Percentiles rank a stretch among this genome's conserved stretches.
These are phyloP conservation scores for Sporisorium scitamineum DNA, from an alignment of 1,284 basidiomycete genomes.

Conservation along the genomic window DNA sequence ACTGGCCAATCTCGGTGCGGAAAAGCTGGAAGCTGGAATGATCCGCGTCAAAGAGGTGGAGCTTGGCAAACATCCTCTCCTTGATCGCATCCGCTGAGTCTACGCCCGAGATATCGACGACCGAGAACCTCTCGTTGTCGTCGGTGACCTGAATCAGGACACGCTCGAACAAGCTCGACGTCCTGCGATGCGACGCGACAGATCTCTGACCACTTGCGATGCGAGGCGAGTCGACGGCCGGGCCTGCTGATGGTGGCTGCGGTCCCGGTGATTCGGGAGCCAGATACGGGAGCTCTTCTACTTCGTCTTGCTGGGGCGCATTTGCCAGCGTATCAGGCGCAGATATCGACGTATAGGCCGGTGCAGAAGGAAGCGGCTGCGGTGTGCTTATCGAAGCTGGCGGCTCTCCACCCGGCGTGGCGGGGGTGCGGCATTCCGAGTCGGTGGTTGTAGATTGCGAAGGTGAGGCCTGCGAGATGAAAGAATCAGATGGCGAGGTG, in stretches of 20 bases:
- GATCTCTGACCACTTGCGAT: slow-evolving; percentile 16
- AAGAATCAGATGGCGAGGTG: slow-evolving; percentile 25
- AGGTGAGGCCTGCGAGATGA: slow-evolving; percentile 34
- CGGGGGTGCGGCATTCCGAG: slow-evolving; percentile 35
- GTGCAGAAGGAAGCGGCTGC: slow-evolving; percentile 34
- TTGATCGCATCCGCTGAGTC: slow-evolving; percentile 64
- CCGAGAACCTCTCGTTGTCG: slow-evolving; percentile 68
- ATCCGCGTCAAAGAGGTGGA: slow-evolving; percentile 60
- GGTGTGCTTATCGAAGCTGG: slow-evolving; percentile 20
- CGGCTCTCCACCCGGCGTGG: slow-evolving; percentile 25
- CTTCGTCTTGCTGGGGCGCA: slow-evolving; percentile 23
- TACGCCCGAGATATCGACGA: slow-evolving; percentile 66
- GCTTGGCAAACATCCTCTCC: slow-evolving; percentile 64
- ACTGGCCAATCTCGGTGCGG: slow-evolving; percentile 66
- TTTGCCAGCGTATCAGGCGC: background rate
- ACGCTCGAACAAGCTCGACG: slow-evolving; percentile 43
- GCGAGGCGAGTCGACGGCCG: slow-evolving; percentile 19
- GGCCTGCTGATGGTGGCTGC: background rate
- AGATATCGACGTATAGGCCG: slow-evolving; percentile 21
- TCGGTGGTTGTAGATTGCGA: slow-evolving; percentile 36
- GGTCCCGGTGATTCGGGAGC: slow-evolving; percentile 21
- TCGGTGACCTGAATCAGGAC: slow-evolving; percentile 68
- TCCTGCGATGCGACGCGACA: slow-evolving; percentile 17
- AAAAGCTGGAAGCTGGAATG: slow-evolving; percentile 55
- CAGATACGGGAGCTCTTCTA: slow-evolving; percentile 42